A percentile compares a stretch with the other conserved stretches of the same genome.
Conservation (phyloP, 805 yeast genomes). For the Wickerhamiella dianesei region DNA sequence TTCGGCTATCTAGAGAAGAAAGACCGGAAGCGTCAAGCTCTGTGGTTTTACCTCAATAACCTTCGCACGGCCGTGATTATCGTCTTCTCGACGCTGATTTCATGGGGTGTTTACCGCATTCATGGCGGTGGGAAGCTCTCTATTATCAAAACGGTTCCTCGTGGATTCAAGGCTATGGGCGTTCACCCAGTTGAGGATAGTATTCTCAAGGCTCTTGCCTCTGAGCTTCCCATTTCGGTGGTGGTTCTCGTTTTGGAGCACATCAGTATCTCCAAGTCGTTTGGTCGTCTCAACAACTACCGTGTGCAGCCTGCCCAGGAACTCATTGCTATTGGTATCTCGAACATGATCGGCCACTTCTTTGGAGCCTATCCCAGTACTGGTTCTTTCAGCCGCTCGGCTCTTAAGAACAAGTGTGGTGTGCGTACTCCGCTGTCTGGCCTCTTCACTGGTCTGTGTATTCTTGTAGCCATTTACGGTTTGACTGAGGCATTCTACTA, state of each 20-base stretch:
- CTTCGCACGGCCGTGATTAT: conserved; percentile 72
- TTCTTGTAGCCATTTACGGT: conserved; percentile 70
- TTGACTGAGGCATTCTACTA: conserved; percentile 73
- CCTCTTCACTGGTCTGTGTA: conserved; percentile 78
- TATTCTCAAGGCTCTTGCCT: conserved; percentile 45
- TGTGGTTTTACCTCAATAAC: conserved; percentile 59
- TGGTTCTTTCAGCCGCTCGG: conserved; percentile 90
- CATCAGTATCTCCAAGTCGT: conserved; percentile 85
- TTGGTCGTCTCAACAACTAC: conserved; percentile 84
- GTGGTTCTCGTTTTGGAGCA: conserved; percentile 79
- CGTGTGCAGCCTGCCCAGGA: conserved; percentile 89
- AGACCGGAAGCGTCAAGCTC: conserved; percentile 42
- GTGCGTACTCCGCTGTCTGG: conserved; percentile 92
- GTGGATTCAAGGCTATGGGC: conserved; percentile 69
- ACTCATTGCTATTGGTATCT: conserved; percentile 82
- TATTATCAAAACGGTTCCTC: conserved; percentile 65
- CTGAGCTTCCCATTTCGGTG: conserved; percentile 74
- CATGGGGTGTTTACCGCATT: conserved; percentile 53
- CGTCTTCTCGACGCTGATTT: conserved; percentile 66
- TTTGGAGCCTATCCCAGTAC: conserved; percentile 92
- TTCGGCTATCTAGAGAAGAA: conserved; percentile 49
- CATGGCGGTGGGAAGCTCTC: conserved; percentile 30
- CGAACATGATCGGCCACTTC: conserved; percentile 81
- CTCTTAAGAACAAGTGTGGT: conserved; percentile 88
- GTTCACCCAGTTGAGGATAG: conserved; percentile 52